Percentiles rank a stretch among this genome's conserved stretches.
These are phyloP conservation scores for Cunninghamia lanceolata DNA, from an alignment of 75 land plant species.

Conservation along the genomic window DNA sequence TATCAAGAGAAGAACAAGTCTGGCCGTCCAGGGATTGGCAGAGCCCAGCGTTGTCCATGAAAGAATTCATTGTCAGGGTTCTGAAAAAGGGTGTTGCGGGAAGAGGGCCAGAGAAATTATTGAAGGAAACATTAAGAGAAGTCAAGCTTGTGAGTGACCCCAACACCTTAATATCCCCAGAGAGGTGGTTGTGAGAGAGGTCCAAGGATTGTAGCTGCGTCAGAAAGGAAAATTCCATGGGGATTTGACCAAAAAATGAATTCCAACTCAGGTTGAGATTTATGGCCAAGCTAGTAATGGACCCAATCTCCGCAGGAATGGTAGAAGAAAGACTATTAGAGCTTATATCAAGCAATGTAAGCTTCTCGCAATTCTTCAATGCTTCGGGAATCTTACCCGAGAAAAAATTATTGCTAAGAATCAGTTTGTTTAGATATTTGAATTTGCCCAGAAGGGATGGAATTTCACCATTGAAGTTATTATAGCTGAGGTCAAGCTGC, in stretches of 20 bases:
- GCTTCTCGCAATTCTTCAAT: constrained; percentile 56
- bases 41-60: constrained; percentile 46
- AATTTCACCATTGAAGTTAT: constrained; percentile 70
- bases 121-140: constrained; percentile 69
- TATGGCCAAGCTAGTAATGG: constrained; percentile 59
- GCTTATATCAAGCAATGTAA: constrained; percentile 73
- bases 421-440: constrained; percentile 66
- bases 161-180: constrained; percentile 56
- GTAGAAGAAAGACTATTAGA: constrained; percentile 62
- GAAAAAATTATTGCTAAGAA: constrained; percentile 63
- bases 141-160: constrained; percentile 72
- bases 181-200: constrained; percentile 60
- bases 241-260: constrained; percentile 60
- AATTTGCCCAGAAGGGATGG: constrained; percentile 61
- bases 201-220: constrained; percentile 79
- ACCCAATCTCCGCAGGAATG: constrained; percentile 66
- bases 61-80: constrained; percentile 48
- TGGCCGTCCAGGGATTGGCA: constrained; percentile 58
- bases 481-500: constrained; percentile 74
- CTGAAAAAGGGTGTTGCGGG: constrained; percentile 73
- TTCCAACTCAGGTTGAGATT: constrained; percentile 77
- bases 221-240: constrained; percentile 48
- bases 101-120: constrained; percentile 80
- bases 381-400: constrained; percentile 58
- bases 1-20: constrained; percentile 46